A percentile compares a stretch with the other conserved stretches of the same genome.
Conservation (phyloP, 331 rosid species). For the Erythrophleum ivorense region DNA sequence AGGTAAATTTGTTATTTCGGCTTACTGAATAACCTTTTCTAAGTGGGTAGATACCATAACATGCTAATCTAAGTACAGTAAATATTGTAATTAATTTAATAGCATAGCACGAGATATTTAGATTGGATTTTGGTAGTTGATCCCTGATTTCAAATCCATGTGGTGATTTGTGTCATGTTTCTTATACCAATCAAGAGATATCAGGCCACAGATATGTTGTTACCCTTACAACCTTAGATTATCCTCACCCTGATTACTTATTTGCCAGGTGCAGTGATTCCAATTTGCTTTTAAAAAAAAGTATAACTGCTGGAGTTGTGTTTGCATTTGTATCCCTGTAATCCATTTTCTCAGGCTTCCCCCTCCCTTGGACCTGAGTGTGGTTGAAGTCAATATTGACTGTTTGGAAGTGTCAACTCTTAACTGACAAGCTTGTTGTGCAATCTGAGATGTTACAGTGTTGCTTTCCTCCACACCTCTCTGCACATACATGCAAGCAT, state of each 20-base stretch:
- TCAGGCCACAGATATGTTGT: background rate
- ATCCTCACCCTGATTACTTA: background rate
- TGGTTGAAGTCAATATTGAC: background rate
- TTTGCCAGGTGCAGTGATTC: conserved; percentile 19
- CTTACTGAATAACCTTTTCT: background rate
- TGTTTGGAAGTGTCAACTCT: conserved; percentile 25
- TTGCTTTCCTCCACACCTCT: conserved; percentile 72
- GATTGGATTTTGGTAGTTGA: background rate
- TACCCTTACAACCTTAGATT: background rate
- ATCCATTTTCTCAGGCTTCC: conserved; percentile 18
- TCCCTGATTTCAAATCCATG: background rate
- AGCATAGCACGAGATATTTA: background rate
- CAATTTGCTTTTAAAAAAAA: background rate
- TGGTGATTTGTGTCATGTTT: background rate
- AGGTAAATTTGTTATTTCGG: background rate
- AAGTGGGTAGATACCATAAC: background rate
- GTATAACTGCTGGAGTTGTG: background rate
- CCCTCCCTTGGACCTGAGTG: background rate
- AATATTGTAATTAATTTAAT: background rate
- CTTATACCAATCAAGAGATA: background rate
- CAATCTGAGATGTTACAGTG: conserved; percentile 63
- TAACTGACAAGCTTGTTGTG: conserved; percentile 35
- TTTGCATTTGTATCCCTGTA: background rate
- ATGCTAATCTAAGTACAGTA: background rate
- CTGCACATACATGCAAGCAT: conserved; percentile 73